A percentile compares a stretch with the other conserved stretches of the same genome.
Conservation (phyloP, 163 green algal genomes). For the Coccomyxa subellipsoidea region DNA sequence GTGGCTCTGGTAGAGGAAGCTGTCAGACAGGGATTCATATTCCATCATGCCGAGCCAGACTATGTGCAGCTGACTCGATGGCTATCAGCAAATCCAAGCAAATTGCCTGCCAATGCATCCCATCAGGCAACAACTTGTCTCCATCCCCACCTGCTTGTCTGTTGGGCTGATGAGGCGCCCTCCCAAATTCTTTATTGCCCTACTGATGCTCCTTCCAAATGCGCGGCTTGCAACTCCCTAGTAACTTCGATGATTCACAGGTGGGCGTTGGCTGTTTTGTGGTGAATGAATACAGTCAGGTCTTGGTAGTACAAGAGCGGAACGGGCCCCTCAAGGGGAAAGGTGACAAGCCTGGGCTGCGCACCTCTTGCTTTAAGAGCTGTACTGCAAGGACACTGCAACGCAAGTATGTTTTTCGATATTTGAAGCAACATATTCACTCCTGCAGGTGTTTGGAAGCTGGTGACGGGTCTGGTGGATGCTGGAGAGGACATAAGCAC, state of each 20-base stretch:
- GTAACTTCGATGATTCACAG: no score
- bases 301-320: conserved; percentile 82
- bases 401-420: no score
- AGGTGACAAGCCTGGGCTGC: conserved; percentile 2
- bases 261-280: conserved; percentile 82
- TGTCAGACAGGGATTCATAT: conserved; percentile 52
- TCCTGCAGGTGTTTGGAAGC: conserved; percentile 69
- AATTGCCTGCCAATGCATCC: conserved; percentile 69
- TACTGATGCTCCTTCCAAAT: no score
- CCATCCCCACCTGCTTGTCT: no score
- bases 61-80: conserved; percentile 79
- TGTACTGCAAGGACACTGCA: no score
- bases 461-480: conserved; percentile 73
- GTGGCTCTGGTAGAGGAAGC: conserved; percentile 42
- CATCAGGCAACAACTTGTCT: conserved; percentile 52
- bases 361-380: no score
- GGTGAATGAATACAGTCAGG: conserved; percentile 50
- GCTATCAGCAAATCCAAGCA: conserved; percentile 55
- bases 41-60: conserved; percentile 55
- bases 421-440: neutral
- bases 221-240: no score
- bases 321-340: conserved; percentile 58
- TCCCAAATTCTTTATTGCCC: no score
- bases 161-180: no score
- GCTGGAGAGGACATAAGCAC: conserved; percentile 66